Base-by-base conservation (phyloP, 139 green algal species). In the Klebsormidium nitens region DNA sequence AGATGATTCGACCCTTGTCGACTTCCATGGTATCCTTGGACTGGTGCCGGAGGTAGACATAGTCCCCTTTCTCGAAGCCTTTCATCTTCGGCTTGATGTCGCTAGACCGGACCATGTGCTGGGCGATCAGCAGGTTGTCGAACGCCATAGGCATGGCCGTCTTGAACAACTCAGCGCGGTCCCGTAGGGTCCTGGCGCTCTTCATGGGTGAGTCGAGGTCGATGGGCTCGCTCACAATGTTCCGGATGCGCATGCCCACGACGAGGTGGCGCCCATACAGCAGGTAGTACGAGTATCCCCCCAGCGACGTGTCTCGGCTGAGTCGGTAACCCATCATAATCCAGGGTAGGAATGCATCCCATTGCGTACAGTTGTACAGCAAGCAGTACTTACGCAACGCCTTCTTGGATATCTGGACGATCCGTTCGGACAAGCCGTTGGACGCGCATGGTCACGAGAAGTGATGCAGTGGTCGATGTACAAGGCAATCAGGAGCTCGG, bases 31-130 rank as follows among this genome's bases (percentile, higher is more conserved):
- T 61, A n/a, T n/a, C n/a, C n/a, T n/a, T n/a, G n/a, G n/a, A n/a
- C 52, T 61, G 8, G n/a, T 19, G 52, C n/a, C 28, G 8, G 52
- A 61, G 52, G 26, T 61, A 61, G n/a, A 61, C 52, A 61, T 61
- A 61, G 26, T 61, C 52, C 6, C 52, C 52, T 17, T 35, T 23
- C 52, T 61, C 28, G 11, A 19, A 19, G 14, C 28, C 26, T 6
- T 32, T 31, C 8, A 61, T 14, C 8, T 23, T 14, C 11, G 11
- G 52, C 11, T 61, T 11, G 17, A 35, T 35, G 28, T 11, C n/a
- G 17, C 52, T 23, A 23, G 14, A 8, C 6, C 52, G 26, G 14
- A 11, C 11, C 17, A 14, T 14, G 28, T 61, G 52, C 26, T 61
- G 52, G 6, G 52, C 52, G 17, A 61, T 61, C 14, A 19, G 11